Base-by-base conservation (phyloP, 495 filamentous ascomycete species). In the Pseudevernia furfuracea region DNA sequence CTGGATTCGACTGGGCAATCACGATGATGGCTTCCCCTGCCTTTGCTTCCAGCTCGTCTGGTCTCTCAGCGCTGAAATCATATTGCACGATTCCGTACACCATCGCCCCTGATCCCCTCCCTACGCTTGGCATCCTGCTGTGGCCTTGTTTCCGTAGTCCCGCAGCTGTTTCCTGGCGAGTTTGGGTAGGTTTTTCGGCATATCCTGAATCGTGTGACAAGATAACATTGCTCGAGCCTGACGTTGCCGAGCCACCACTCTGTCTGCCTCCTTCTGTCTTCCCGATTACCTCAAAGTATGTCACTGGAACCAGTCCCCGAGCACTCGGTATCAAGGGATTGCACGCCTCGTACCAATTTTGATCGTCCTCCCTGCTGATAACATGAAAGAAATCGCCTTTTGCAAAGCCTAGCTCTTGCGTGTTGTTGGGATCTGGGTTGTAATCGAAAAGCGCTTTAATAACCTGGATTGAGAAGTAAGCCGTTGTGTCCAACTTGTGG, bases 301-400 rank as follows among this genome's bases (percentile, higher is more conserved):
- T 81, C 43, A 96, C 94, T 11, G 94, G 94, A 52, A 98, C 94
- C 62, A 98, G 82, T 67, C 94, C 94, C 66, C 91, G 87, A 48
- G 91, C 89, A 76, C 85, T 86, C 70, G 91, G 89, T 69, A 96
- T 83, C 64, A 91, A 84, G 63, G 94, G 94, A 76, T 98, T 98
- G 79, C 92, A 97, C 23, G 94, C 94, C 79, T 97, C 94, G 81
- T 97, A 98, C 94, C 94, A 98, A 74, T 96, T 90, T 25, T 75
- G 75, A 73, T 97, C 92, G 80, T 97, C 87, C 78, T 97, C 94
- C 71, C 93, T 88, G 71, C 90, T 92, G 75, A 97, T 92, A 62
- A 98, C 95, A 79, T 97, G 93, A 75, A 98, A 96, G 77, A 97
- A 98, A 73, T 98, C 94, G 69, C 94, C 94, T 71, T 90, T 88